Evolutionary conservation across 202 grass and related monocot genomes (phyloP), one percentile per base, ranked within the genome.

Genomic region (Musa balbisiana): DNA sequence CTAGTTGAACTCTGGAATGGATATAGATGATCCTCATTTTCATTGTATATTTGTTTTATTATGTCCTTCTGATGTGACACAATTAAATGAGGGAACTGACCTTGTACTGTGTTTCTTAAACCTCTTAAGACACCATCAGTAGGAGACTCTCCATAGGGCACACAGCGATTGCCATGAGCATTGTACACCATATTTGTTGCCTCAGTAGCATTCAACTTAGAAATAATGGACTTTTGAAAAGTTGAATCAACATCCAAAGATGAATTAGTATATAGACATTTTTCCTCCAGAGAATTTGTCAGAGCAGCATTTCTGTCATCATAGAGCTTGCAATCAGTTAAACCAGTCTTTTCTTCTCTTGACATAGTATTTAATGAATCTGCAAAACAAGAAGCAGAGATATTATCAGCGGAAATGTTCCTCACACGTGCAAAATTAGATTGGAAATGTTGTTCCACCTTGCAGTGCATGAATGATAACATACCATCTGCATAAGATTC

Each of bases 141-240:
- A 64, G 53, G 55, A 83, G 80, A 82, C 54, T 87, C 87, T 78
- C 74, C 73, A 52, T 85, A 78, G 50, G 76, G 82, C 81, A 84
- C 83, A 62, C 83, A 75, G 65, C 87, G 76, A 56, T 83, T 87
- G 25, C 60, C 78, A 54, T 76, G 82, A 63, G 68, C 80, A 78
- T 85, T 84, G 68, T 24, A 80, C 70, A 87, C 79, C 73, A 82
- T 80, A 62, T 82, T 81, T 69, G 82, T 78, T 53, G 69, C 65
- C 43, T 83, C 83, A 75, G 72, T 80, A 51, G 66, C 73, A 73
- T 87, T 80, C 64, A 43, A 43, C 33, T 43, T 43, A 43, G 52
- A 49, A 55, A 74, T 75, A 69, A 79, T 81, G 75, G 67, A 59
- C 75, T 85, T 72, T 78, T 73, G 76, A 49, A 85, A 68, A 67